Evolutionary conservation across 495 filamentous ascomycete genomes (phyloP).

Genomic region (Hypoxylon intermedium): DNA sequence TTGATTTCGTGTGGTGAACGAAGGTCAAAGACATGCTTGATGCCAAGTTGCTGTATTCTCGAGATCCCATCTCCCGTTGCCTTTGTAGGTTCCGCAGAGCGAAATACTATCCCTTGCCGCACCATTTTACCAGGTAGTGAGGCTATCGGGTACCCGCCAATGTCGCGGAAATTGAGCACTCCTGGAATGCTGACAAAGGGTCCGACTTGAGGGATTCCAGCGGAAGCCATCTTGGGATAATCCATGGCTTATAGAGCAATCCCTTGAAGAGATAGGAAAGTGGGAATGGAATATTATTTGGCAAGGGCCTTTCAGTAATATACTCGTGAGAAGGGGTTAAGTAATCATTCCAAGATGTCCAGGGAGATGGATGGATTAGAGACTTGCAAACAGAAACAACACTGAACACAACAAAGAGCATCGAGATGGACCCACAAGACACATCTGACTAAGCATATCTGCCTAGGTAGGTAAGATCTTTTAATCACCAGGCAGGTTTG

Average conservation of each 20-base stretch:
- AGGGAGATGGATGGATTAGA: no score
- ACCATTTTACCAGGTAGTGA: constrained; percentile 40
- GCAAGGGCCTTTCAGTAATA: no score
- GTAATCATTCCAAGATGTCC: no score
- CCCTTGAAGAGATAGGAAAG: background rate
- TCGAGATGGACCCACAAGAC: no score
- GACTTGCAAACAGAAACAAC: no score
- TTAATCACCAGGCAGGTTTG: no score
- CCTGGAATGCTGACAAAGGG: constrained; percentile 59
- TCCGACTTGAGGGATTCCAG: constrained; percentile 25
- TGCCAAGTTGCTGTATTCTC: constrained; percentile 56
- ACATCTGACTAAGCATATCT: no score
- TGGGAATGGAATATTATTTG: background rate
- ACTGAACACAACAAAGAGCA: no score
- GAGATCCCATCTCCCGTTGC: constrained; percentile 57
- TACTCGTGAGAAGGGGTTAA: no score
- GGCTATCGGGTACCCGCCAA: constrained; percentile 56
- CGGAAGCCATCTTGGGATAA: background rate
- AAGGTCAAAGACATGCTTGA: constrained; percentile 68
- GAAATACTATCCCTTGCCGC: constrained; percentile 57
- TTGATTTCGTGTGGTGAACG: constrained; percentile 62
- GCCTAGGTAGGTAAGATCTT: no score
- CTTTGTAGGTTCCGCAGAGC: constrained; percentile 59
- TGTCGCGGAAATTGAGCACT: constrained; percentile 63
- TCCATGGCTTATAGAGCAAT: background rate